Evolutionary conservation across 305 asterid species (phyloP), one percentile per base, ranked within the genome.

Genomic region (Euphrasia arctica): DNA sequence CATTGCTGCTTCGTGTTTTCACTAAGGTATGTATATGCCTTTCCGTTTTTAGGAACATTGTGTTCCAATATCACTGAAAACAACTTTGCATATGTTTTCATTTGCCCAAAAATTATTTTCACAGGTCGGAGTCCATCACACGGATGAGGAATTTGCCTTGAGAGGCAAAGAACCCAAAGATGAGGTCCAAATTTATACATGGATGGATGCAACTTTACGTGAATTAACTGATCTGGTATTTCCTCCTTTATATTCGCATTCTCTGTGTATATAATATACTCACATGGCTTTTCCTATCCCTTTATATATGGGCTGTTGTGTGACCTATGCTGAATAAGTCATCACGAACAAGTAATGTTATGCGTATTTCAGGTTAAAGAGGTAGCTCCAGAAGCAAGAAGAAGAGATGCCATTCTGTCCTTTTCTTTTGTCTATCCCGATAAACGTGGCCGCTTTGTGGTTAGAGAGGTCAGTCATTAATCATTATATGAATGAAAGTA

Each of bases 111-210:
- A 39, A 7, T 39, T 57, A 54, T 54, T 42, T 34, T 62, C 39
- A 56, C 82, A 93, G 97, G 82, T 80, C n/a, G 99, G 96, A 63
- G 83, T 81, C 18, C 99, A 88, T 83, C 99, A 93, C 70, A 72
- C 76, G 31, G 86, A 82, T 36, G 86, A 72, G 36, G 96, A 93
- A 71, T 93, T 90, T 83, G 88, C 94, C 4, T 96, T 85, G 78
- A 82, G 96, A 71, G 99, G 99, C 75, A 93, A 93, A 82, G 97
- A 90, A 79, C 99, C 99, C 22, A 93, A 90, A 77, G 97, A 93
- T 72, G 99, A 93, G 77, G 99, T 93, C 72, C 97, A 93, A 75
- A 90, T 93, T 55, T 93, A 93, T 67, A 93, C 99, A 9, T 93
- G 99, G 99, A 58, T 90, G 99, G 99, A 93, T 81, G 99, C 99